Conservation (phyloP, 2,329 filamentous ascomycete species). For the Nothophaeocryptopus gaeumannii region DNA sequence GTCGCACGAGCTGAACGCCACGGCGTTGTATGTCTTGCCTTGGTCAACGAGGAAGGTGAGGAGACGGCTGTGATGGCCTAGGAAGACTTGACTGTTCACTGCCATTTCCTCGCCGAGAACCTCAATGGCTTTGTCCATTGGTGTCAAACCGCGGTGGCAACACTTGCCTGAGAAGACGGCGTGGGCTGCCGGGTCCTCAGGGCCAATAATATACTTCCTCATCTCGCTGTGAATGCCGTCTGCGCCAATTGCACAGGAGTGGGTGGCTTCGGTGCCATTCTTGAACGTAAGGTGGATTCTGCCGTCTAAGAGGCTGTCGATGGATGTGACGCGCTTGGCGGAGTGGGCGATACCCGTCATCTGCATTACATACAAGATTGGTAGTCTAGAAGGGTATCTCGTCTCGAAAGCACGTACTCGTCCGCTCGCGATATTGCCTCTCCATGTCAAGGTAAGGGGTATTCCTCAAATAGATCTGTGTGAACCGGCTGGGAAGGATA, state of each 20-base stretch:
- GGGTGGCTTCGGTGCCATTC: slow-evolving; percentile 29
- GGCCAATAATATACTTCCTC: slow-evolving; percentile 12
- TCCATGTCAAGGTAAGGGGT: no score
- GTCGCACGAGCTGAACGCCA: slow-evolving; percentile 16
- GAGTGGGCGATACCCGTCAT: slow-evolving; percentile 32
- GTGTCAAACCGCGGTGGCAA: slow-evolving; percentile 60
- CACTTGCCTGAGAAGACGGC: slow-evolving; percentile 57
- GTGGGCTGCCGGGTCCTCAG: slow-evolving; percentile 41
- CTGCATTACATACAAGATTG: no score
- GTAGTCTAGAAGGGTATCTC: no score
- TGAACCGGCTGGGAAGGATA: no score
- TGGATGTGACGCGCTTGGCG: slow-evolving; percentile 39
- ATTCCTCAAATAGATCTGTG: no score
- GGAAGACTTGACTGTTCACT: slow-evolving; percentile 42
- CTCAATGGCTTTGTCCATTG: slow-evolving; percentile 51
- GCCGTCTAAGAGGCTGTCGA: slow-evolving; percentile 32
- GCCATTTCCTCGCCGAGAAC: slow-evolving; percentile 51
- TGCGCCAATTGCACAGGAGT: slow-evolving; percentile 33
- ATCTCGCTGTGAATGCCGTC: slow-evolving; percentile 33
- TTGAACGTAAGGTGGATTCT: slow-evolving; percentile 35
- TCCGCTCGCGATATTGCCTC: no score
- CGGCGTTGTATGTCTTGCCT: slow-evolving; percentile 20
- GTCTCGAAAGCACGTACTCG: no score
- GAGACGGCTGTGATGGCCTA: slow-evolving; percentile 47
- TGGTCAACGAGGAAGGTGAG: slow-evolving; percentile 52